Percentiles rank a stretch among this genome's conserved stretches.
Evolutionary conservation across 164 flowering plant species (phyloP).

Genomic region (Stephania cephalantha): DNA sequence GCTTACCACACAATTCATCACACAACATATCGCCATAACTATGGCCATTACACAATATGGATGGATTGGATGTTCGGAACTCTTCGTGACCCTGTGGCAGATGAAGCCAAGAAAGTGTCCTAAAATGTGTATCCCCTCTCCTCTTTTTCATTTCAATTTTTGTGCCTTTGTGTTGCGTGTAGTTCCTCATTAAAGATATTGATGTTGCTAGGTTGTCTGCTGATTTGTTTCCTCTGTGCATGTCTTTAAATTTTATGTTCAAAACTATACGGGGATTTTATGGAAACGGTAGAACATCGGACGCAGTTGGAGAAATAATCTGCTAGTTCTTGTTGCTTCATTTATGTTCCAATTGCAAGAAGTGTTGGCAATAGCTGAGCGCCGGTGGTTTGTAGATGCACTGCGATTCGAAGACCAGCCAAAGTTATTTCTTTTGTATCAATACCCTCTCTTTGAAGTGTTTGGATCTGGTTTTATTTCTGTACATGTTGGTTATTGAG

Average conservation of each 20-base stretch:
- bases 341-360: not conserved
- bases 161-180: not conserved
- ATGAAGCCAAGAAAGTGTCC: conserved; percentile 25
- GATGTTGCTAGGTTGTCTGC: not conserved
- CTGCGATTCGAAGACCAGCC: not conserved
- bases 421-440: not conserved
- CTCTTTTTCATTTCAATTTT: not conserved
- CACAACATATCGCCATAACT: conserved; percentile 88
- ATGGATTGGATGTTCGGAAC: conserved; percentile 99
- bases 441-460: not conserved
- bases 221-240: not conserved
- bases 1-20: conserved; percentile 98
- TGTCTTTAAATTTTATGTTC: not conserved
- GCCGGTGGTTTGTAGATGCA: not conserved
- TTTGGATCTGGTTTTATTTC: not conserved
- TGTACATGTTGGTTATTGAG: not conserved
- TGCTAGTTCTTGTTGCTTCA: not conserved
- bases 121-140: not conserved
- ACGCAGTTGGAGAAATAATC: not conserved
- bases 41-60: conserved; percentile 87
- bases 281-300: not conserved
- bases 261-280: no score
- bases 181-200: not conserved
- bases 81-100: conserved; percentile 62
- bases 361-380: not conserved